Evolutionary conservation across 495 filamentous ascomycete species (phyloP), one percentile per base, ranked within the genome.

Genomic region (Cladorrhinum samala): DNA sequence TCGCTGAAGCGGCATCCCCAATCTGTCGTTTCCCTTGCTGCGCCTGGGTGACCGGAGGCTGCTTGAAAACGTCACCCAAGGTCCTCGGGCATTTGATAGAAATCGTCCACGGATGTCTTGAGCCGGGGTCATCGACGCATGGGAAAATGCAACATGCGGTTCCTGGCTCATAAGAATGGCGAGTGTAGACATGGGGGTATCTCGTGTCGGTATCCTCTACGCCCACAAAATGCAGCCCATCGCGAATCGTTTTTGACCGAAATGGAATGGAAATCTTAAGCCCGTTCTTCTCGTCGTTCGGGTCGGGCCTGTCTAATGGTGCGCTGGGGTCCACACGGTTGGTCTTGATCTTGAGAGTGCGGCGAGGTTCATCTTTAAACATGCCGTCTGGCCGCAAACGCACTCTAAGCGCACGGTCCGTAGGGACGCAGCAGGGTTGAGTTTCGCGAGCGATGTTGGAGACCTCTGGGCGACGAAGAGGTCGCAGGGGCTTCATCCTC

Each of bases 131-230:
- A 64, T 97, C 94, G 20, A 96, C 75, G 57, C 91, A 96, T 9
- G 93, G 93, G 59, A 97, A 97, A 9, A 96, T 79, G 60, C 85
- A 86, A 50, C 82, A 91, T 4, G 89, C 86, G 36, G 80, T 80
- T n/a, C 91, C 89, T 4, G 89, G 81, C 46, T 83, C 83, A 14
- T 83, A 66, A 2, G 82, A 84, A 57, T 91, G 91, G 20, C 84
- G 88, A 0, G 94, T 92, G 65, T 91, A 99, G 1, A 86, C 85
- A 66, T 97, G 90, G 0, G 93, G 91, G 62, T 91, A 97, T 55
- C 91, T 78, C 44, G 70, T 63, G 61, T 96, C 91, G 14, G 82
- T 83, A 43, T 83, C 81, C 44, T 86, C 83, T 25, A 89, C 76
- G 1, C 93, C 94, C 20, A 93, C 88, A 68, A 95, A 97, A 33